Base-by-base conservation (phyloP, 164 flowering plant genomes). In the Piper longum region DNA sequence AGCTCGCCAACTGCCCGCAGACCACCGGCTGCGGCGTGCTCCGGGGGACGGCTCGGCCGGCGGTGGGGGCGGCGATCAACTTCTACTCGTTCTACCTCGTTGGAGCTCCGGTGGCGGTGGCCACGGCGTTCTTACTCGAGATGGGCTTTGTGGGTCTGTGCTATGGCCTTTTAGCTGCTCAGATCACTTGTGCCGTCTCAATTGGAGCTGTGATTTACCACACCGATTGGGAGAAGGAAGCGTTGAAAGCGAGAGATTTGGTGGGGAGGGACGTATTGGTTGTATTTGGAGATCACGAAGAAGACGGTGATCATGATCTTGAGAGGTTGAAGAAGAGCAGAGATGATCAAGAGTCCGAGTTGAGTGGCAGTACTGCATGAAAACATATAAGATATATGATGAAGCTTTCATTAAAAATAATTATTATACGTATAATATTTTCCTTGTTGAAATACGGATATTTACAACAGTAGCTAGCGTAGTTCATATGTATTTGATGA, bases 21-120 rank as follows among this genome's bases (percentile, higher is more conserved):
- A 92, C 98, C 7, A 86, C 98, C 4, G 80, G 91, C 36, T 89
- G 96, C 65, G 98, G 98, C 54, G 83, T 85, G 5, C 85, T 92
- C 0, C 69, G 97, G 14, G 98, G 97, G 16, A 81, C 84, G 40
- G 98, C 96, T 13, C 76, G 97, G 77, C 96, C 95, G 0, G 64
- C 81, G 0, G 59, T 79, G 4, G 91, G 86, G 2, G 98, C 91
- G 4, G 66, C 75, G 17, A 83, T 92, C 17, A 92, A 92, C 69
- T 83, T 92, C 60, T 82, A 68, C 74, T 80, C 98, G 2, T 92
- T 92, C 63, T 92, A 92, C 79, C 40, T 92, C 74, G 87, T 92
- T 64, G 97, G 98, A 1, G 70, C 86, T 13, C 98, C 97, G 4
- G 74, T 89, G 41, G 97, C 90, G 4, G 62, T 86, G 11, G 71